Percentiles rank a stretch among this genome's conserved stretches.
These are phyloP conservation scores for Xylariaceae sp. DNA, from an alignment of 2,329 filamentous ascomycete genomes.

Conservation along the genomic window DNA sequence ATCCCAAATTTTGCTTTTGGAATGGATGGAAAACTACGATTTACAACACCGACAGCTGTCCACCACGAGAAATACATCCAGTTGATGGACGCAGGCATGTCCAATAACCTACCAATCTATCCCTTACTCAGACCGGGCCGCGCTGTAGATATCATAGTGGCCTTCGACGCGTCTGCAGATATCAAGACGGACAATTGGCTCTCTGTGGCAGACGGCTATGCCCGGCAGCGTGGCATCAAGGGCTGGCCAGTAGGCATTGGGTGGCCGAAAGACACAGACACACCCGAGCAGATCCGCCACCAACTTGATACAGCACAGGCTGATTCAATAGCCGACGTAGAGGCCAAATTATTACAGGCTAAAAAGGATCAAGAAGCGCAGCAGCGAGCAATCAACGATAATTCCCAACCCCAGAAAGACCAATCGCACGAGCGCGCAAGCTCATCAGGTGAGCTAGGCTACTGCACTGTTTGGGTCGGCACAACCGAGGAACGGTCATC, in stretches of 20 bases:
- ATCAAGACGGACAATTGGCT: conserved; percentile 96
- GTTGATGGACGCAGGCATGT: conserved; percentile 97
- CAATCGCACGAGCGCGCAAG: conserved; percentile 41
- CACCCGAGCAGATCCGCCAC: conserved; percentile 55
- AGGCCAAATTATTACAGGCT: conserved; percentile 60
- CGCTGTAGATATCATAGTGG: conserved; percentile 83
- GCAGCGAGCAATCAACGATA: conserved; percentile 35
- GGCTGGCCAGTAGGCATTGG: conserved; percentile 95
- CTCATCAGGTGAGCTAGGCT: conserved; percentile 62
- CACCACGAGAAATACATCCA: conserved; percentile 68
- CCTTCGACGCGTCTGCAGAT: conserved; percentile 92
- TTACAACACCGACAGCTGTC: conserved; percentile 74
- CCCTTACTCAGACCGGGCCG: conserved; percentile 84
- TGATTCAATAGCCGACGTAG: conserved; percentile 55
- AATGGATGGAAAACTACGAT: conserved; percentile 70
- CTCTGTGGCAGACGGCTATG: conserved; percentile 88
- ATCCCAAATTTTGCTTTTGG: conserved; percentile 87
- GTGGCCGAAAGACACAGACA: conserved; percentile 68
- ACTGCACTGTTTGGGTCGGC: conserved; percentile 95
- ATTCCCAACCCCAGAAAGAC: conserved; percentile 36
- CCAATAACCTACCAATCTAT: conserved; percentile 95
- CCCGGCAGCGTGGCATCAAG: conserved; percentile 80
- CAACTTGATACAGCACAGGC: conserved; percentile 67
- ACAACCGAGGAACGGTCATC: conserved; percentile 68
- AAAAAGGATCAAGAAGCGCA: conserved; percentile 35